Conservation (phyloP, 352 stramenopile species). For the Globisporangium lucens region DNA sequence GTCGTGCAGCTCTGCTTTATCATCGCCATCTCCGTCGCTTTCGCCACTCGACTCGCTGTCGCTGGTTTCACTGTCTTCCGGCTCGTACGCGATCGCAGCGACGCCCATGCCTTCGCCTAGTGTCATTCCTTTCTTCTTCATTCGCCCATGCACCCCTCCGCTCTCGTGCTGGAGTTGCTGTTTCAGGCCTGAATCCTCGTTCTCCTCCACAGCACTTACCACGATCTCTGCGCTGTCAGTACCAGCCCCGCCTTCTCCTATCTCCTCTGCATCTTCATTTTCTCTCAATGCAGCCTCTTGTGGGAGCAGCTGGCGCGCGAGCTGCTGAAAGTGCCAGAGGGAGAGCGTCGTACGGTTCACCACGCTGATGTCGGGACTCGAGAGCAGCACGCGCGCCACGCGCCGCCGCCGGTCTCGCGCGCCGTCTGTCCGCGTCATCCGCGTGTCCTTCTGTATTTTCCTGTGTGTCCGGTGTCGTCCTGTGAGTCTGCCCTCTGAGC, state of each 20-base stretch:
- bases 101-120: conserved; percentile 75
- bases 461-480: neutral
- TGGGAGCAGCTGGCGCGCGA: conserved; percentile 50
- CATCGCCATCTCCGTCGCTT: conserved; percentile 9
- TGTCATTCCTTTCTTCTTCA: conserved; percentile 25
- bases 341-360: conserved; percentile 75
- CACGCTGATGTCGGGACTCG: conserved; percentile 55
- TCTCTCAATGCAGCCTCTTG: neutral
- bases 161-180: conserved; percentile 6
- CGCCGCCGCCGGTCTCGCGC: conserved; percentile 17
- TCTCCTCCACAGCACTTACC: conserved; percentile 17
- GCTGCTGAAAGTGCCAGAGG: conserved; percentile 77
- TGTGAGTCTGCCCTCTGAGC: neutral
- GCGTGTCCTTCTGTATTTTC: neutral
- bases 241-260: neutral
- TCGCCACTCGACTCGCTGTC: conserved; percentile 10
- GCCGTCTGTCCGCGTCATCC: neutral
- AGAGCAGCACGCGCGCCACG: conserved; percentile 57
- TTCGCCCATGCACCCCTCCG: neutral
- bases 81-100: conserved; percentile 38
- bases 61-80: conserved; percentile 10
- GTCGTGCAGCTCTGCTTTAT: neutral
- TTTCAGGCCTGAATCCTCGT: conserved; percentile 5
- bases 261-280: neutral
- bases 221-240: conserved; percentile 17